Percentiles rank a stretch among this genome's conserved stretches.
Conservation (phyloP, 768 basidiomycete species). For the Rhodosporidiobolus sp. region DNA sequence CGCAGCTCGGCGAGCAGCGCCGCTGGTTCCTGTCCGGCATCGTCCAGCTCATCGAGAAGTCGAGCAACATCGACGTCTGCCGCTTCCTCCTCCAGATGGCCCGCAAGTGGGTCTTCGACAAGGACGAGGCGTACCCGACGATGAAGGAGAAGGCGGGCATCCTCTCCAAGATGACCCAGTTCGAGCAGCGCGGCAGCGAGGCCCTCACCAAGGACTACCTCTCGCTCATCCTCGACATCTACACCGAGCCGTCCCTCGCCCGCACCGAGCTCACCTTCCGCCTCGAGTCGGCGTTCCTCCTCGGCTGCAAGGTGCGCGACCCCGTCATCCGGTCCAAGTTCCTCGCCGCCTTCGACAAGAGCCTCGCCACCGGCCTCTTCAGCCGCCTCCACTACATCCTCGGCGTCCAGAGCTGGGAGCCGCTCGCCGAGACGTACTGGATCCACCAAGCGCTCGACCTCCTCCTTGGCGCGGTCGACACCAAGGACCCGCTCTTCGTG, state of each 20-base stretch:
- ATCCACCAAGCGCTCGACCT: conserved; percentile 85
- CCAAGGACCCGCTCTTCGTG: conserved; percentile 45
- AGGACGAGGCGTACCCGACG: conserved; percentile 74
- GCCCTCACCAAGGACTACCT: conserved; percentile 75
- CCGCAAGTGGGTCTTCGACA: conserved; percentile 83
- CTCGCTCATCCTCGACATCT: conserved; percentile 88
- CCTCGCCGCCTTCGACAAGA: conserved; percentile 82
- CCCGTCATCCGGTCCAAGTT: conserved; percentile 73
- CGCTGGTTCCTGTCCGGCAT: conserved; percentile 73
- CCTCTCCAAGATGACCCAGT: conserved; percentile 73
- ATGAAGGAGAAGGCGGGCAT: conserved; percentile 93
- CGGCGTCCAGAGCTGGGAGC: conserved; percentile 93
- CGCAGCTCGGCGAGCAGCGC: conserved; percentile 79
- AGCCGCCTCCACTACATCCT: conserved; percentile 83
- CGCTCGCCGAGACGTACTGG: conserved; percentile 88
- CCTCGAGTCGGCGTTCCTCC: conserved; percentile 85
- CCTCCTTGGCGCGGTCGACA: conserved; percentile 67
- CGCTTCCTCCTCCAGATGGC: conserved; percentile 80
- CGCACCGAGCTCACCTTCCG: conserved; percentile 90
- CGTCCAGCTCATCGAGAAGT: conserved; percentile 81
- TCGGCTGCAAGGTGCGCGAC: conserved; percentile 84
- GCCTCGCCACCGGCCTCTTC: conserved; percentile 75
- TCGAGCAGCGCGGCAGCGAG: conserved; percentile 69
- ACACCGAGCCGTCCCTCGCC: conserved; percentile 76
- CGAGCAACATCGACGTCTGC: conserved; percentile 72